Base-by-base conservation (phyloP, 2,329 filamentous ascomycete species). In the Ascochyta fabae region DNA sequence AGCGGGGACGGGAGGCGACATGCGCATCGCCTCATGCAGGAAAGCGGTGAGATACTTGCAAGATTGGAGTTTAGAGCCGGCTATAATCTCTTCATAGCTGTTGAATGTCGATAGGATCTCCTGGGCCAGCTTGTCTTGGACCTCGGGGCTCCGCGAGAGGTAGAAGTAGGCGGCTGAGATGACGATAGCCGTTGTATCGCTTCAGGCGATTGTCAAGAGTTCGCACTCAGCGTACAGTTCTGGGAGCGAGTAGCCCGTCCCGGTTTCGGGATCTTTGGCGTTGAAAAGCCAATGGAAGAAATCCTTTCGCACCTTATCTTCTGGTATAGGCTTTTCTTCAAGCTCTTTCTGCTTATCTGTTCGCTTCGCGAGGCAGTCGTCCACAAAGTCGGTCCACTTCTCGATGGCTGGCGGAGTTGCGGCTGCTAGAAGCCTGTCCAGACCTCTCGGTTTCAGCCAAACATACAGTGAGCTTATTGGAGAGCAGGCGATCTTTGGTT, bases 201-300 rank as follows among this genome's bases (percentile, higher is more conserved):
- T 50, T 9, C 64, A 62, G 12, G 60, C 64, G 27, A 65, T 46
- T 2, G 55, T 61, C n/a, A 66, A 53, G 6, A 64, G 41, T 34
- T 51, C 47, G 22, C 59, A 59, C 16, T 65, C 62, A 7, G 56
- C 62, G 62, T 73, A 75, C 13, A 81, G 56, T 48, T 80, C 78
- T 35, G 67, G 63, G 46, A 66, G 52, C 40, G 69, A 59, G 62
- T 75, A 69, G n/a, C 42, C 45, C 26, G 70, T 48, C 54, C 72
- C 66, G 3, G 75, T 75, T 48, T 77, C 64, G 2, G 75, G 71
- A 65, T 81, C 72, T 61, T 73, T 70, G 48, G 75, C 72, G 39
- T 75, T 64, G 45, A 75, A 65, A 4, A 78, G 67, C 69, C 80
- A 70, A 55, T 77, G 65, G 64, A 77, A 75, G 58, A 80, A 75